A percentile compares a stretch with the other conserved stretches of the same genome.
Conservation (phyloP, 2,329 filamentous ascomycete genomes). For the Tolypocladium ophioglossoides region DNA sequence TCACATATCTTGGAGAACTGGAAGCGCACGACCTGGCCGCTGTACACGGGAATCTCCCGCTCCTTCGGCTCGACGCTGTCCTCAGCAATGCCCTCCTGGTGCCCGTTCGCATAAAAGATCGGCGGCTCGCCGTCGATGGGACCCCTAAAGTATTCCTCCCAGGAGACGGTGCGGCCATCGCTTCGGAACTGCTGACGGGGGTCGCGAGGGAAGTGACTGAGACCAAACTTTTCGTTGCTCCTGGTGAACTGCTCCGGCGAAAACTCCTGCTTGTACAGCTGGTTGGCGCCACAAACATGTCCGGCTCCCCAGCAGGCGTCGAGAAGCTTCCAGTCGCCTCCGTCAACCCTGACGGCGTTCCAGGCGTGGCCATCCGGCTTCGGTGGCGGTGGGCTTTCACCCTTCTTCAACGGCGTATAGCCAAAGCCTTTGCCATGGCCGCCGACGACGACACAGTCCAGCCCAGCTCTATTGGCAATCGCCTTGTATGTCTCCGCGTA, state of each 20-base stretch:
- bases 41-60: constrained; percentile 47
- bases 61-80: constrained; percentile 47
- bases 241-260: constrained; percentile 48
- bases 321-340: constrained; percentile 80
- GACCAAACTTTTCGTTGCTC: constrained; percentile 70
- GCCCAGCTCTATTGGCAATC: constrained; percentile 66
- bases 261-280: constrained; percentile 59
- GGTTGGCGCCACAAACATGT: constrained; percentile 38
- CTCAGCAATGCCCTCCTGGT: constrained; percentile 40
- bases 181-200: constrained; percentile 59
- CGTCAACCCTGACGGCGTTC: constrained; percentile 85
- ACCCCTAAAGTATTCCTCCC: constrained; percentile 74
- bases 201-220: constrained; percentile 68
- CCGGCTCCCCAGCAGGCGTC: constrained; percentile 94
- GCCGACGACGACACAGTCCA: constrained; percentile 63
- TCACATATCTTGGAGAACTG: constrained; percentile 69
- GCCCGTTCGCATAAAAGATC: constrained; percentile 31
- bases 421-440: constrained; percentile 86
- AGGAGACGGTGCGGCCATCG: constrained; percentile 57
- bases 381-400: constrained; percentile 53
- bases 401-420: constrained; percentile 50
- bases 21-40: constrained; percentile 55
- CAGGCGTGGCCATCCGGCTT: constrained; percentile 66
- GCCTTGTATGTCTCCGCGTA: constrained; percentile 76
- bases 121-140: constrained; percentile 38